Evolutionary conservation across 148 eudicot species (phyloP).

Genomic region (Cornus suecica): DNA sequence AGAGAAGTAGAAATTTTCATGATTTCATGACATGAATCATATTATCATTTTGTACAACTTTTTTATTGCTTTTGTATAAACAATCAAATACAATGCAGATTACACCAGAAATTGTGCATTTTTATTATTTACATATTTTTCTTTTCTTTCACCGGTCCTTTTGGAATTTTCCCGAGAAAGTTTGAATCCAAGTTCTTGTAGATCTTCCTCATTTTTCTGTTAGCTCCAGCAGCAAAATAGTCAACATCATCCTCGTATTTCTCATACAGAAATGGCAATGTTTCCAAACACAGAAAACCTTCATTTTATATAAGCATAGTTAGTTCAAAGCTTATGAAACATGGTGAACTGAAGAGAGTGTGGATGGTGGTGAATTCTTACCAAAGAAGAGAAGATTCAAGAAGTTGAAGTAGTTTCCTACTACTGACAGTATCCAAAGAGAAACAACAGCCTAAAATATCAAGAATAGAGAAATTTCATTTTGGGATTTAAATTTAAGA

Average conservation of each 20-base stretch:
- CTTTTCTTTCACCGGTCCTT: slow-evolving; percentile 33
- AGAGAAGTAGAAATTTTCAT: too few species aligned
- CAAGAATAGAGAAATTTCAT: neutral
- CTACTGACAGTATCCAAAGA: slow-evolving; percentile 40
- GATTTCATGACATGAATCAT: too few species aligned
- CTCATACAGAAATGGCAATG: slow-evolving; percentile 57
- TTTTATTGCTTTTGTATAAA: too few species aligned
- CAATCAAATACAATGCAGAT: neutral
- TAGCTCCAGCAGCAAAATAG: slow-evolving; percentile 22
- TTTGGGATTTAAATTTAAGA: neutral
- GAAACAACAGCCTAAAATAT: slow-evolving; percentile 34
- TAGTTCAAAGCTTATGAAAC: neutral
- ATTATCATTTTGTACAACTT: too few species aligned
- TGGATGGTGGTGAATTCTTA: slow-evolving; percentile 19
- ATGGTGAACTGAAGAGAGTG: neutral
- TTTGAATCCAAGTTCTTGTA: slow-evolving; percentile 42
- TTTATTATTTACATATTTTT: slow-evolving; percentile 10
- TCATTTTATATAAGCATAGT: neutral
- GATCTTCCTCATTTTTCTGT: slow-evolving; percentile 18
- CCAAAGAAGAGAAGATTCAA: slow-evolving; percentile 54
- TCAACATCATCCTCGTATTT: slow-evolving; percentile 52
- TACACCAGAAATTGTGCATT: neutral
- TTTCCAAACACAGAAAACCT: slow-evolving; percentile 41
- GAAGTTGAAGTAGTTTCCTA: slow-evolving; percentile 50
- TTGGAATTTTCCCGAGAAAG: slow-evolving; percentile 47